These are phyloP conservation scores for Coemansia aciculifera DNA, from an alignment of 192 early-diverging fungal species.

Conservation along the genomic window DNA sequence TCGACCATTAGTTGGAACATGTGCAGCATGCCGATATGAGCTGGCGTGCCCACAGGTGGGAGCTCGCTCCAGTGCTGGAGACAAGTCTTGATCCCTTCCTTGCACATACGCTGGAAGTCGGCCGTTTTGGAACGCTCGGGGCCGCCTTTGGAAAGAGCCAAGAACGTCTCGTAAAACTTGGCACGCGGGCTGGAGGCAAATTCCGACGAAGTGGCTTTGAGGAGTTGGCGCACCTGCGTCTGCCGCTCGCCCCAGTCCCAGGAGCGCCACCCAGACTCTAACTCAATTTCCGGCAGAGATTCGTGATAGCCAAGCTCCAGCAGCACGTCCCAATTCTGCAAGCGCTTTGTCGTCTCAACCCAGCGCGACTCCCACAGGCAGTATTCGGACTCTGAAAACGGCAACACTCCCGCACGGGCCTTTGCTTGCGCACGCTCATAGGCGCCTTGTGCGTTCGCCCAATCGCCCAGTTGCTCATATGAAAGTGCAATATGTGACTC, in stretches of 20 bases:
- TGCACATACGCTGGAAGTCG: conserved; percentile 78
- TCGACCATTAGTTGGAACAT: conserved; percentile 97
- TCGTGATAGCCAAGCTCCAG: conserved; percentile 91
- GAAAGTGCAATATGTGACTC: conserved; percentile 98
- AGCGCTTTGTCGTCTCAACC: conserved; percentile 82
- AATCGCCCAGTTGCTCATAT: conserved; percentile 91
- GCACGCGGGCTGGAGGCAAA: conserved; percentile 66
- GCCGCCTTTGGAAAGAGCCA: conserved; percentile 70
- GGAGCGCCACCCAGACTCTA: conserved; percentile 94
- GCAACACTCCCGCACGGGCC: conserved; percentile 77
- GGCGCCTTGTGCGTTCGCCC: conserved; percentile 85
- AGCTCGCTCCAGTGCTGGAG: conserved; percentile 90
- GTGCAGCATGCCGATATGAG: conserved; percentile 86
- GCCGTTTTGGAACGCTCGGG: conserved; percentile 57
- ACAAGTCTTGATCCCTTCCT: conserved; percentile 83
- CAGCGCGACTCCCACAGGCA: conserved; percentile 97
- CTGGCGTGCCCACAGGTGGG: conserved; percentile 78
- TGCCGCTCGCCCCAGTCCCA: conserved; percentile 89
- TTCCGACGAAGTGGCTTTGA: conserved; percentile 68
- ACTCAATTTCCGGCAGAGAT: conserved; percentile 76
- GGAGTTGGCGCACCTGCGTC: conserved; percentile 57
- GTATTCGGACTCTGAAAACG: conserved; percentile 95
- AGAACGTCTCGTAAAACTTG: conserved; percentile 86
- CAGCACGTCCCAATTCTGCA: conserved; percentile 98
- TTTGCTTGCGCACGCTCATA: conserved; percentile 94